Evolutionary conservation across 495 filamentous ascomycete species (phyloP), one percentile per base, ranked within the genome.

Genomic region (Podospora tetraspora): DNA sequence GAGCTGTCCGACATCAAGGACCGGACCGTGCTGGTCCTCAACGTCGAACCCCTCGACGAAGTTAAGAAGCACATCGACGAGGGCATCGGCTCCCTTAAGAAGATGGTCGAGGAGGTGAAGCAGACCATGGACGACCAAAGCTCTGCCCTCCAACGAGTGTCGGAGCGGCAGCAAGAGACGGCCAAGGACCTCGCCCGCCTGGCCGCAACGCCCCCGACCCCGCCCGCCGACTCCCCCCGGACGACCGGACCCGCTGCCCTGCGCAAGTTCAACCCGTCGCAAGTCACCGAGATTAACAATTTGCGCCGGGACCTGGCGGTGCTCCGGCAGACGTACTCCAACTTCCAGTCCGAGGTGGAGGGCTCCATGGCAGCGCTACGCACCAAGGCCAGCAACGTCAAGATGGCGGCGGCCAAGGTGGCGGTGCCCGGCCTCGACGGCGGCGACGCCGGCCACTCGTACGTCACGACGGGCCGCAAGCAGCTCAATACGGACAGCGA

Each of bases 1-100:
- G 95, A 98, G 77, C 80, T 98, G 25, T 87, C 79, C n/a, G 95
- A 99, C 73, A 91, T 99, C 67, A 97, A 96, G 79, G 94, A 99
- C 76, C 88, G 94, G 27, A 92, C 92, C 3, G 96, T 99, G 0
- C 84, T 99, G 19, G 96, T 94, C 7, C 83, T 99, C 63, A 99
- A 99, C 74, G 86, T 98, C 13, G 95, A 99, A 71, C 87, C 87
- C n/a, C 83, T 99, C 23, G 96, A 98, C 77, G 95, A 99, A 75
- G 94, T 99, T 27, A 98, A 98, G 79, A 87, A 88, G 64, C 94
- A 97, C 75, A 92, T 99, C 69, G 95, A 99, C 71, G 94, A 98
- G 66, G 92, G 93, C 32, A 81, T 99, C 61, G 90, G 89, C n/a
- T 88, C 88, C 32, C 79, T 99, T 24, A 90, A 88, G 70, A 86